Base-by-base conservation (phyloP, 1,284 basidiomycete genomes). In the Rhodofomes roseus region DNA sequence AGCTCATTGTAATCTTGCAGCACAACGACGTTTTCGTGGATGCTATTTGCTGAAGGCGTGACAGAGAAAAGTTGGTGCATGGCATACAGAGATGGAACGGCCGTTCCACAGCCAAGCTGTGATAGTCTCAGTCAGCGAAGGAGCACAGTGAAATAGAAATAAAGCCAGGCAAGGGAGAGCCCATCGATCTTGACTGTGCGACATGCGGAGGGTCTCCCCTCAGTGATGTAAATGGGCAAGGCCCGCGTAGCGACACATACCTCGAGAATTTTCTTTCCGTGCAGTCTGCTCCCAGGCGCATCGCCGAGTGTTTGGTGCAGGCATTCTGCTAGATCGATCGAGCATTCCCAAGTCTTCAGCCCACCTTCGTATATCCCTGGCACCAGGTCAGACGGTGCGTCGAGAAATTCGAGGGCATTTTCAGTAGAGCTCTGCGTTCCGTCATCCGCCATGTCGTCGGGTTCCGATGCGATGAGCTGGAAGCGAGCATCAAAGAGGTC, bases 321-420 rank as follows among this genome's bases (percentile, higher is more conserved):
- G 65, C 82, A 85, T 46, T 79, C 80, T 0, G 90, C 92, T 0
- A 99, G 80, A 73, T 98, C 96, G 16, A 96, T 74, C 39, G 93
- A 92, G 63, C 95, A 97, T 73, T 99, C 96, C 96, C 96, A 99
- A 2, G 95, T 98, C 75, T 98, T 98, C 58, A 99, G 73, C 0
- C 96, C 96, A 16, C 96, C 96, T 75, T 98, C 96, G 69, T 99
- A 98, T 0, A 95, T 81, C 0, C 95, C 90, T 1, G 95, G 93
- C 11, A 98, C 85, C 12, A 99, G 82, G 74, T 98, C 96, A 0
- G 93, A 95, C 0, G 92, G 88, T 0, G 90, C 84, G 63, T 94
- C 89, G 22, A 95, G 76, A 61, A 90, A 93, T 14, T 78, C 75
- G 1, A 88, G 71, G 62, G 34, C 40, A 4, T 60, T 53, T 25